These are phyloP conservation scores for Dactylis glomerata DNA, from an alignment of 176 grass and related monocot species.

Conservation along the genomic window DNA sequence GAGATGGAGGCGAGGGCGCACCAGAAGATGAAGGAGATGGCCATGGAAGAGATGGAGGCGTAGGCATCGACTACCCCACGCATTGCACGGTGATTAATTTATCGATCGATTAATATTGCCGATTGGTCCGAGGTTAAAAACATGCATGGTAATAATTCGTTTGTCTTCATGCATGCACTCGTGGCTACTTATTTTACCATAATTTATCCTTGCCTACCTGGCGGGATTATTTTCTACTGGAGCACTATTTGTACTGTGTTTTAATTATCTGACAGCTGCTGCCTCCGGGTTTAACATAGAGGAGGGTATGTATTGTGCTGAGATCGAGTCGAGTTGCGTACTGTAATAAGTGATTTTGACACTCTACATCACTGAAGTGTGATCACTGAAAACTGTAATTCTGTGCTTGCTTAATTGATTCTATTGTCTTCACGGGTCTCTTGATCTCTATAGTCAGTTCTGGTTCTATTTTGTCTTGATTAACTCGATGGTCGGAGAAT, in stretches of 20 bases:
- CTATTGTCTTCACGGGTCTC: neutral
- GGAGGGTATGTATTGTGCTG: neutral
- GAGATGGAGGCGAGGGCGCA: slow-evolving; percentile 64
- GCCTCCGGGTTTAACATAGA: slow-evolving; percentile 9
- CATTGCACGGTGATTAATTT: neutral
- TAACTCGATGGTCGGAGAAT: neutral
- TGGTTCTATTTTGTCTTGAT: neutral
- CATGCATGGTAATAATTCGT: slow-evolving; percentile 31
- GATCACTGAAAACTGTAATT: neutral
- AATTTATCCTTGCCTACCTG: neutral
- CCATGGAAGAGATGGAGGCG: slow-evolving; percentile 64
- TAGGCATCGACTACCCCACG: neutral
- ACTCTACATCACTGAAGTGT: slow-evolving; percentile 12
- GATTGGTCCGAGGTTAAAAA: neutral
- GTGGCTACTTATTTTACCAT: slow-evolving; percentile 17
- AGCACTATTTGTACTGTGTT: neutral
- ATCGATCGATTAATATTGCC: neutral
- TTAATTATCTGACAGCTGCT: slow-evolving; percentile 9
- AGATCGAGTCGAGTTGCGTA: neutral
- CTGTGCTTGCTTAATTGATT: slow-evolving; percentile 4
- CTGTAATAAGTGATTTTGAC: slow-evolving; percentile 27
- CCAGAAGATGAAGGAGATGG: slow-evolving; percentile 72
- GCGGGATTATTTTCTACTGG: neutral
- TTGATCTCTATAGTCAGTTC: neutral
- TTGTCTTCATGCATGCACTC: neutral